Base-by-base conservation (phyloP, 768 basidiomycete species). In the Coprinopsis sp. region DNA sequence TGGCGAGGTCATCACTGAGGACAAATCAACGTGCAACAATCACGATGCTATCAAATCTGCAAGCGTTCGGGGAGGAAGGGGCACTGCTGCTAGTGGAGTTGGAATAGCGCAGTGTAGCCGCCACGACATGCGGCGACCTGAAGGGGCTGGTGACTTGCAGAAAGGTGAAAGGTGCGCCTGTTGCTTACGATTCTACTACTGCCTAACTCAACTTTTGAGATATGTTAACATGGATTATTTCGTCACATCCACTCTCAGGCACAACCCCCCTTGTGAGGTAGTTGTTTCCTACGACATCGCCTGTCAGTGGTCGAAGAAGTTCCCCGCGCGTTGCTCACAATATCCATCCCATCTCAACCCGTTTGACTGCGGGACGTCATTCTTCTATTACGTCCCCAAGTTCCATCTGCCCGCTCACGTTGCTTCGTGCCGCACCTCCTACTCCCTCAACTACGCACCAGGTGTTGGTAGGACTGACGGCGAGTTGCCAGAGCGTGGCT, bases 391-490 rank as follows among this genome's bases (percentile, higher is more conserved):
- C 33, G n/a, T 64, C 58, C 44, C 52, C 57, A 18, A 54, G 61
- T 64, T 63, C 49, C 66, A 67, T 38, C 53, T 60, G 8, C 54
- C 58, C 4, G 55, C 54, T 0, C 65, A 67, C 42, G 49, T 52
- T 1, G 16, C 24, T 1, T 42, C 36, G 1, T 68, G 66, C 47
- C 57, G 54, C 13, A 44, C 46, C 3, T 4, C n/a, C 0, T 63
- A 50, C 37, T 63, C 59, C 0, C 58, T 66, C 38, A 62, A 60
- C 33, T 54, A 47, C 23, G 49, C 47, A 2, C 31, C 41, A 1
- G 57, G 60, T 12, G 58, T 60, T 14, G 67, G 60, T 0, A 50
- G 60, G 21, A 69, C 65, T 0, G 65, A 69, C 45, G 68, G 68
- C 1, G 68, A 71, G 44, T 60, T 54, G 0, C 53, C 61, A 4